phyloP scores from a whole-genome alignment of 192 early-diverging fungal species.

The Coemansia pectinata region DNA sequence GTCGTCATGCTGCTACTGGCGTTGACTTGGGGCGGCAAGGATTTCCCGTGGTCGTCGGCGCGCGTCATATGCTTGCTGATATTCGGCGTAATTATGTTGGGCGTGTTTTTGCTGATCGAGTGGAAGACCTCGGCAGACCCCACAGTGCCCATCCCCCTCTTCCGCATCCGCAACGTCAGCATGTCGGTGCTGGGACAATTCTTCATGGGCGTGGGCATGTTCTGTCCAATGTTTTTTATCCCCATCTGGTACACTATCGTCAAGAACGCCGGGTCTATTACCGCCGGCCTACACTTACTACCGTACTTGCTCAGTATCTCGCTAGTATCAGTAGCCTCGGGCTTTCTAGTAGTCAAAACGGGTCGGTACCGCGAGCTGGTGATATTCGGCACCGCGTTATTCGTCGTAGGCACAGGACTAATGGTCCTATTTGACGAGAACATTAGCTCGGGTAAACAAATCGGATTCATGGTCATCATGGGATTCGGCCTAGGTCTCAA shows the following conservation, averaged over 20 bases:
- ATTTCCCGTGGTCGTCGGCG: slow-evolving; percentile 61
- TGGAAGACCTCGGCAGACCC: slow-evolving; percentile 61
- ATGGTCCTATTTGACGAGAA: slow-evolving; percentile 59
- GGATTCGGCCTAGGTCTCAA: slow-evolving; percentile 62
- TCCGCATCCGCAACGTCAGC: slow-evolving; percentile 61
- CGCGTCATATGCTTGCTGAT: slow-evolving; percentile 60
- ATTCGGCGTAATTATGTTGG: slow-evolving; percentile 48
- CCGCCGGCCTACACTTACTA: slow-evolving; percentile 63
- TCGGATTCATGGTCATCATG: slow-evolving; percentile 58
- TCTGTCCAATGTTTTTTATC: slow-evolving; percentile 61
- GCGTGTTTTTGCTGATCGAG: slow-evolving; percentile 58
- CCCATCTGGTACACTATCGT: slow-evolving; percentile 68
- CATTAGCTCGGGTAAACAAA: slow-evolving; percentile 52
- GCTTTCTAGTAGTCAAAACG: slow-evolving; percentile 54
- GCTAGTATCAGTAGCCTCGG: slow-evolving; percentile 57
- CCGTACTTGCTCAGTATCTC: slow-evolving; percentile 63
- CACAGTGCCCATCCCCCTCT: slow-evolving; percentile 56
- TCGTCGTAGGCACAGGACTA: slow-evolving; percentile 59
- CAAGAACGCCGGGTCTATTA: slow-evolving; percentile 56
- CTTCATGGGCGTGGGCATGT: slow-evolving; percentile 61
- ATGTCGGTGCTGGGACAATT: slow-evolving; percentile 54
- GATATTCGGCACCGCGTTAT: slow-evolving; percentile 57
- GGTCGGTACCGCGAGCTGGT: slow-evolving; percentile 57
- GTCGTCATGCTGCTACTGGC: slow-evolving; percentile 61
- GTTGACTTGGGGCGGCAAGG: slow-evolving; percentile 64